Evolutionary conservation across 2,329 filamentous ascomycete species (phyloP).

Genomic region (Aspergillus hiratsukae): DNA sequence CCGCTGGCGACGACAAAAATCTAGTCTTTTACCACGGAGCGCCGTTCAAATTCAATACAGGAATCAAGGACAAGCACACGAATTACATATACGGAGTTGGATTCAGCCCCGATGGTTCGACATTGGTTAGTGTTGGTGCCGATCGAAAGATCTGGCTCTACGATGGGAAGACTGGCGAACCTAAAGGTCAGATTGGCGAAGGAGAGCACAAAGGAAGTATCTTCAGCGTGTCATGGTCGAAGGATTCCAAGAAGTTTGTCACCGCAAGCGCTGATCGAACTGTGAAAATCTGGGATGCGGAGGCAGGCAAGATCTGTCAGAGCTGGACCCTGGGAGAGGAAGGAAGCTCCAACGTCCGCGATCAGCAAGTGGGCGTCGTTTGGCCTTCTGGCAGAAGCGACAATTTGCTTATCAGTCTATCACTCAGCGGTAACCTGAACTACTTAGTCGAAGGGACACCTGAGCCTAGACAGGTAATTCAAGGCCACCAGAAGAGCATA

Average conservation of each 20-base stretch:
- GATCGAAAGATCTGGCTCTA: slow-evolving; percentile 92
- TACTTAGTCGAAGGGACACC: slow-evolving; percentile 73
- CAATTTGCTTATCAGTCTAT: slow-evolving; percentile 83
- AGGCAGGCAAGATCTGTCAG: slow-evolving; percentile 70
- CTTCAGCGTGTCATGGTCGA: slow-evolving; percentile 84
- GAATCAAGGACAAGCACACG: slow-evolving; percentile 71
- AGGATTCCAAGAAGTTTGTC: slow-evolving; percentile 78
- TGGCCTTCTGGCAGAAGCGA: slow-evolving; percentile 80
- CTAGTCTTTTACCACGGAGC: slow-evolving; percentile 90
- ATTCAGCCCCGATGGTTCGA: slow-evolving; percentile 82
- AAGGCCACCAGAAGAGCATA: slow-evolving; percentile 88
- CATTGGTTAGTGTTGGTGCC: slow-evolving; percentile 83
- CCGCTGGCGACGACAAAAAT: slow-evolving; percentile 83
- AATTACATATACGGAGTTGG: slow-evolving; percentile 84
- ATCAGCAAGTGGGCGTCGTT: slow-evolving; percentile 93
- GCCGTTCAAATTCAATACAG: slow-evolving; percentile 94
- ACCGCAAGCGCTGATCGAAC: slow-evolving; percentile 94
- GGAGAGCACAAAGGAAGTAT: slow-evolving; percentile 90
- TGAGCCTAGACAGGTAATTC: slow-evolving; percentile 66
- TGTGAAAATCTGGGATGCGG: slow-evolving; percentile 88
- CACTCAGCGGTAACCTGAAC: slow-evolving; percentile 81
- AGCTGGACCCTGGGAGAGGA: slow-evolving; percentile 82
- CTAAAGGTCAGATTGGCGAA: slow-evolving; percentile 62
- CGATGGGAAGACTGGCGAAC: slow-evolving; percentile 91
- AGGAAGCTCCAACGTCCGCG: slow-evolving; percentile 63